Evolutionary conservation across 2,329 filamentous ascomycete genomes (phyloP), one percentile per base, ranked within the genome.

Genomic region (Cadophora luteo-olivacea): DNA sequence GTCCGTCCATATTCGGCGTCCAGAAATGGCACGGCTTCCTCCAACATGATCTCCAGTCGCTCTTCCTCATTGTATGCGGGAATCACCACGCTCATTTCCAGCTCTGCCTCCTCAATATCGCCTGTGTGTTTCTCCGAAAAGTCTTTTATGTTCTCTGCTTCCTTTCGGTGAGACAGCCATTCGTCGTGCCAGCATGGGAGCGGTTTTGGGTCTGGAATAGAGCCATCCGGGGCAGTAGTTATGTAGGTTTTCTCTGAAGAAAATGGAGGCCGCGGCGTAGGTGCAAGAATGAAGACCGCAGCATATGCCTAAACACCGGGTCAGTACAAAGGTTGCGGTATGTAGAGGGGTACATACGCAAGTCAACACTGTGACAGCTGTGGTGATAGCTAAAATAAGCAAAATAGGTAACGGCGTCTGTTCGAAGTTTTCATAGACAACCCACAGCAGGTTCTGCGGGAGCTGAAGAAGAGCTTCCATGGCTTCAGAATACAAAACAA

Each of bases 21-120:
- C 11, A 99, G 86, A 78, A 94, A 97, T 61, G 89, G 89, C 32
- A 98, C 91, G 1, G 96, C 94, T 80, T 99, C 96, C 77, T 97
- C 90, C 14, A 99, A 85, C 82, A 97, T 97, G 12, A 90, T 91
- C 14, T 89, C 85, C 58, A 99, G 85, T 36, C 96, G 89, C 68
- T 92, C 86, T 78, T 95, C 91, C 78, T 99, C 96, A 74, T 99
- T 99, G 85, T 94, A 99, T 11, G 96, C 96, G 0, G 96, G 96
- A 54, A 99, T 91, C 0, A 99, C 93, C 8, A 98, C 89, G 65
- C 92, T 96, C 84, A 99, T 89, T 78, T 91, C 92, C n/a, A 97
- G 81, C 70, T 94, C 89, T 16, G 94, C 87, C 1, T 90, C 85
- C 72, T 94, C 91, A 65, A 97, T 91, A 55, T 83, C 80, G 73